phyloP scores from a whole-genome alignment of 2,329 filamentous ascomycete species.

The Lecanicillium sp. region DNA sequence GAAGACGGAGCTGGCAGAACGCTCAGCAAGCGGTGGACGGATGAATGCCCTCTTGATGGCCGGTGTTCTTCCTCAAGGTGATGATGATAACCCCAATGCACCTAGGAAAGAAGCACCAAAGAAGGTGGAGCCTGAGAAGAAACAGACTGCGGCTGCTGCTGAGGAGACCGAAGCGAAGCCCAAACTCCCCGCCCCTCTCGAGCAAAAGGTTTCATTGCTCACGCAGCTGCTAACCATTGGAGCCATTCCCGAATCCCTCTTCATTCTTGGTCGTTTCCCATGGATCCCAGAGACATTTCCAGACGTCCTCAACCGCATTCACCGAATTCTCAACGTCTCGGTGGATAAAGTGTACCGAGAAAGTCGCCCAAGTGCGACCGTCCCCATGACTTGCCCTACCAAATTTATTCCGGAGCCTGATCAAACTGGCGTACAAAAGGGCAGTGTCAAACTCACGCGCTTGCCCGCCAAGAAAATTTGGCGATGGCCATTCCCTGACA shows the following conservation, averaged over 20 bases:
- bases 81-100: constrained; percentile 60
- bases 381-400: constrained; percentile 27
- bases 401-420: constrained; percentile 47
- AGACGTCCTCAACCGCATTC: constrained; percentile 70
- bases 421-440: constrained; percentile 61
- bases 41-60: constrained; percentile 83
- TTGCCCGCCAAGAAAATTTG: constrained; percentile 58
- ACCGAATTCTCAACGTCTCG: constrained; percentile 78
- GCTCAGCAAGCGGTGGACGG: constrained; percentile 58
- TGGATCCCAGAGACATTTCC: constrained; percentile 85
- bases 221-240: constrained; percentile 85
- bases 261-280: constrained; percentile 83
- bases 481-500: constrained; percentile 80
- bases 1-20: constrained; percentile 73
- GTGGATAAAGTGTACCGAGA: constrained; percentile 63
- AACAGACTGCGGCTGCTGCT: constrained; percentile 30
- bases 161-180: constrained; percentile 39
- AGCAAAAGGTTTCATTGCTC: constrained; percentile 82
- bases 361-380: constrained; percentile 27
- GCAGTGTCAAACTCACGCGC: constrained; percentile 54
- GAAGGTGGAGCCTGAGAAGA: constrained; percentile 46
- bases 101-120: constrained; percentile 43
- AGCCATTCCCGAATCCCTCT: constrained; percentile 85
- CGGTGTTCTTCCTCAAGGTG: constrained; percentile 59
- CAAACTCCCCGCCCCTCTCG: constrained; percentile 61